Conservation (phyloP, 352 stramenopile species). For the Pythium coloratum region DNA sequence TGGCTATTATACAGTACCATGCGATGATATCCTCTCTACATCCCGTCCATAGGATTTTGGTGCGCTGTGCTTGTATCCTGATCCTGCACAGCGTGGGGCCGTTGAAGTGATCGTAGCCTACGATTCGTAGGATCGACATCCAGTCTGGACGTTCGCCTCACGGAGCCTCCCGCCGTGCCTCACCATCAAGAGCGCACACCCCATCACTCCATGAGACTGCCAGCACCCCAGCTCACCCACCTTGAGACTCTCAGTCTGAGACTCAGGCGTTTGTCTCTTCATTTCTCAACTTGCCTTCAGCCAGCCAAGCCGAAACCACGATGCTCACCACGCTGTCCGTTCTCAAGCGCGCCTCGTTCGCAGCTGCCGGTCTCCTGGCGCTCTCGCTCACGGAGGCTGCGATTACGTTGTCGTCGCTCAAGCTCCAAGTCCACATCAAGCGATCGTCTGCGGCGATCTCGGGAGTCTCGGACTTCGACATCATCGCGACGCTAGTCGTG, state of each 20-base stretch:
- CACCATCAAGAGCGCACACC: too few species aligned
- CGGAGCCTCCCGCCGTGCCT: too few species aligned
- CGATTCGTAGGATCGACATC: too few species aligned
- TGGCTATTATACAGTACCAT: too few species aligned
- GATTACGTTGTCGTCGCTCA: background rate
- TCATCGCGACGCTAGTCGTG: background rate
- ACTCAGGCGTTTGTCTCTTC: background rate
- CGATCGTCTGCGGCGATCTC: background rate
- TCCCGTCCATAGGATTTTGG: too few species aligned
- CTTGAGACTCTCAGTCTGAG: background rate
- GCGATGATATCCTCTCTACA: too few species aligned
- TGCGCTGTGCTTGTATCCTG: too few species aligned
- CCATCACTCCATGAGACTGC: too few species aligned
- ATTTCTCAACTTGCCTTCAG: background rate
- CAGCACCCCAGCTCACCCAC: too few species aligned
- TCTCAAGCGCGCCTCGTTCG: background rate
- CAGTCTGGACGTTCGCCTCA: too few species aligned
- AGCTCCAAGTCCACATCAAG: conserved; percentile 5
- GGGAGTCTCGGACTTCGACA: background rate
- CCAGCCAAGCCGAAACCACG: background rate
- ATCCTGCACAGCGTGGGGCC: too few species aligned
- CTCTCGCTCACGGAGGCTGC: background rate
- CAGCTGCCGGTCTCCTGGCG: background rate
- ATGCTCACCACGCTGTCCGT: background rate
- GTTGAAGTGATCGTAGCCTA: too few species aligned